Evolutionary conservation across 2,329 filamentous ascomycete species (phyloP), one percentile per base, ranked within the genome.

Genomic region (Alternaria sp.): DNA sequence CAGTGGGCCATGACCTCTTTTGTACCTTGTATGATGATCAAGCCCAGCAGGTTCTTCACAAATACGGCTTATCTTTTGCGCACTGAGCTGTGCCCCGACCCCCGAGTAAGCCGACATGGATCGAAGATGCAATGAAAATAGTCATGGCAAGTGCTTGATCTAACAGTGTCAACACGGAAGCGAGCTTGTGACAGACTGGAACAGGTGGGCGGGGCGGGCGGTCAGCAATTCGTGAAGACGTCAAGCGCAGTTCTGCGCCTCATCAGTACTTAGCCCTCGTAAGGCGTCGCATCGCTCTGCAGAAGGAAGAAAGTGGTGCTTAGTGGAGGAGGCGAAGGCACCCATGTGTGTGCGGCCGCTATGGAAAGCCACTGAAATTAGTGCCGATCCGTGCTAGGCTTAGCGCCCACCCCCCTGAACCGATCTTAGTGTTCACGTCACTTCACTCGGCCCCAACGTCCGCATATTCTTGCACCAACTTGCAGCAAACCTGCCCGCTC

Each of bases 1-100:
- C n/a, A 43, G 60, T 43, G 69, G 67, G 57, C 44, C 47, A 47
- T 49, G 43, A 60, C 43, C 55, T 68, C 70, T 74, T 73, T 72
- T 73, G 72, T 74, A 62, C 40, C 50, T 54, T 44, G 11, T 49
- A 47, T n/a, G 32, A 17, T 17, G 23, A 17, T 57, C 25, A 52
- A 64, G 57, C 61, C 66, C 54, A 62, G 54, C 52, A 65, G 49
- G 58, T 23, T 30, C 49, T 46, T 55, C 65, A 59, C 50, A 49
- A 45, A 56, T 49, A 66, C 59, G 45, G 63, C 65, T 61, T 58
- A 45, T 66, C 44, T 30, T 50, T 53, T 46, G 59, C 54, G 57
- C 65, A 51, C 43, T 56, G 49, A 32, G 49, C 50, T 45, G 21
- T 57, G 49, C 40, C 43, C 44, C 46, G 13, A 59, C 51, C 12